Conservation (phyloP, 257 asterid genomes). For the Ilex asprella region DNA sequence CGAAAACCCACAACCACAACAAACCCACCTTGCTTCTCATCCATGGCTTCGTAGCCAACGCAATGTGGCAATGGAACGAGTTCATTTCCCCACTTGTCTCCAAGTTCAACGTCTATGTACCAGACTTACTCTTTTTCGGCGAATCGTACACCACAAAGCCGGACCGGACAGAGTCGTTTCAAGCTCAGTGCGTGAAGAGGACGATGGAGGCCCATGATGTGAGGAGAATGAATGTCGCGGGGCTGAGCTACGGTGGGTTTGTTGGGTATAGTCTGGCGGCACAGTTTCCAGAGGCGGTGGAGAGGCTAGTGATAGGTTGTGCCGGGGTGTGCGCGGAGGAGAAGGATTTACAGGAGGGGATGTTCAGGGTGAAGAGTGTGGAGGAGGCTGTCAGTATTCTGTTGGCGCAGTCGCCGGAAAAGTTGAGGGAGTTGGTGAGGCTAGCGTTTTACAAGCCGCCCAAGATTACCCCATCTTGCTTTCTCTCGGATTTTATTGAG, state of each 20-base stretch:
- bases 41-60: conserved; percentile 85
- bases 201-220: no score
- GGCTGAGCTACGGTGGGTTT: conserved; percentile 74
- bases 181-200: no score
- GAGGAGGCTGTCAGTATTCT: conserved; percentile 45
- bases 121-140: conserved; percentile 63
- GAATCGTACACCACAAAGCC: conserved; percentile 41
- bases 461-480: conserved; percentile 42
- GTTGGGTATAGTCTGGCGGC: conserved; percentile 66
- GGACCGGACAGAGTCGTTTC: no score
- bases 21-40: conserved; percentile 54
- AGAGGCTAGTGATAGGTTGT: conserved; percentile 53
- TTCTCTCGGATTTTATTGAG: conserved; percentile 48
- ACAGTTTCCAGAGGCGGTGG: conserved; percentile 45
- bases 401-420: conserved; percentile 62
- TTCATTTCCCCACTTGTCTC: not conserved
- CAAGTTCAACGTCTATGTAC: conserved; percentile 59
- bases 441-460: conserved; percentile 34
- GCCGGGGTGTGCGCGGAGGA: conserved; percentile 72
- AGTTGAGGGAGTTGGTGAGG: conserved; percentile 42
- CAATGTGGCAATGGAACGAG: conserved; percentile 91
- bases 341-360: conserved; percentile 40
- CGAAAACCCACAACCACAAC: conserved; percentile 38
- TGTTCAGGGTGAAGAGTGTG: conserved; percentile 49
- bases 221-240: conserved; percentile 42